Evolutionary conservation across 2,329 filamentous ascomycete genomes (phyloP).

Genomic region (Cryphonectria japonica): DNA sequence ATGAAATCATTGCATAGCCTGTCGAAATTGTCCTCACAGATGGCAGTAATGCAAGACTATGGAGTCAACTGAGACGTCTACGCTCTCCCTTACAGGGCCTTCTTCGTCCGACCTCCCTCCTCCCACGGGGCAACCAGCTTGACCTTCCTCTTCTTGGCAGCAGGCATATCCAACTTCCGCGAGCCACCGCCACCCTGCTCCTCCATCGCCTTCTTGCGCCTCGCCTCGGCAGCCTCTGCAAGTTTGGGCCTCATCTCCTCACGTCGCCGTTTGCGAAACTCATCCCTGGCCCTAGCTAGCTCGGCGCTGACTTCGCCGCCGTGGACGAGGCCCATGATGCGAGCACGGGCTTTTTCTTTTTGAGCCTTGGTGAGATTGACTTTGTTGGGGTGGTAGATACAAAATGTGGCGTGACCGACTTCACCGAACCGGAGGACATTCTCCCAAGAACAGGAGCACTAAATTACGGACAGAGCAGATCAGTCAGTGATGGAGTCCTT

Average conservation of each 20-base stretch:
- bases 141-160: slow-evolving; percentile 19
- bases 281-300: slow-evolving; percentile 23
- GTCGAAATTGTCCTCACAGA: no score
- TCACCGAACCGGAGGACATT: slow-evolving; percentile 24
- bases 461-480: not conserved
- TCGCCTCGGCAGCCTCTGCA: slow-evolving; percentile 22
- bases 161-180: not conserved
- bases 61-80: not conserved
- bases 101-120: slow-evolving; percentile 20
- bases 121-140: slow-evolving; percentile 28
- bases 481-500: not conserved
- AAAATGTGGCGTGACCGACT: slow-evolving; percentile 24
- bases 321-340: slow-evolving; percentile 29
- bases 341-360: slow-evolving; percentile 18
- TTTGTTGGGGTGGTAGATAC: slow-evolving; percentile 29
- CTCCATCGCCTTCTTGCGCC: slow-evolving; percentile 12
- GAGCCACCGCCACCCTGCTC: not conserved
- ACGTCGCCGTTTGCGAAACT: slow-evolving; percentile 22
- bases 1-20: no score
- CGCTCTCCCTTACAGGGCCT: not conserved
- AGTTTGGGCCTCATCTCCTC: slow-evolving; percentile 27
- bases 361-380: slow-evolving; percentile 23
- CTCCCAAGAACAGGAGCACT: slow-evolving; percentile 27
- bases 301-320: slow-evolving; percentile 27
- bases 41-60: not conserved